These are phyloP conservation scores for Musa balbisiana DNA, from an alignment of 202 grass and related monocot genomes.

Conservation along the genomic window DNA sequence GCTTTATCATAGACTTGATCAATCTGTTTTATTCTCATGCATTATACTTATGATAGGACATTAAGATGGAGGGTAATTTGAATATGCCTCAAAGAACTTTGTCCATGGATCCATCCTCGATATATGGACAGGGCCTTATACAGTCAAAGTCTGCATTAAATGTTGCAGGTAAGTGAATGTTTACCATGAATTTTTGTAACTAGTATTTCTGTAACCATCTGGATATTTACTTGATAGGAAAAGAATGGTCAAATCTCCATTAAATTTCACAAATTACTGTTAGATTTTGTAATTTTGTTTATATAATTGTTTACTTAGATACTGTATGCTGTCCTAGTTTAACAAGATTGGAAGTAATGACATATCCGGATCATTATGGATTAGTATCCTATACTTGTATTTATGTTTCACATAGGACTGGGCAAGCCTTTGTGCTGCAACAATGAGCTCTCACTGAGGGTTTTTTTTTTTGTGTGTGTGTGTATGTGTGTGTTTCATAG, in stretches of 20 bases:
- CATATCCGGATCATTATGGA: too few species aligned
- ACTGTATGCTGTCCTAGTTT: too few species aligned
- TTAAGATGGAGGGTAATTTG: constrained; percentile 81
- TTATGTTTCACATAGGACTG: too few species aligned
- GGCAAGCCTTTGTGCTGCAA: too few species aligned
- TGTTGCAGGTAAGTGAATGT: constrained; percentile 48
- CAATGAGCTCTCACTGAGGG: too few species aligned
- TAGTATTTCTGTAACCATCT: not conserved
- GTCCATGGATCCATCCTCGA: constrained; percentile 82
- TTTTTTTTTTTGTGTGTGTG: too few species aligned
- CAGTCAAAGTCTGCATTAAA: constrained; percentile 89
- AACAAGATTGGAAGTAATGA: too few species aligned
- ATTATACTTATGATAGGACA: constrained; percentile 46
- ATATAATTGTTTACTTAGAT: too few species aligned
- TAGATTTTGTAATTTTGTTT: too few species aligned
- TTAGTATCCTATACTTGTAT: too few species aligned
- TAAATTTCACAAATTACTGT: not conserved
- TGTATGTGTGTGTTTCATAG: too few species aligned
- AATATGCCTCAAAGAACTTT: constrained; percentile 80
- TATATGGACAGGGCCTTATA: constrained; percentile 85
- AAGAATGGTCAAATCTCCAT: not conserved
- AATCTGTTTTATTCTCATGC: constrained; percentile 16
- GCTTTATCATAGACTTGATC: not conserved
- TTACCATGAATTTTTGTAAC: not conserved
- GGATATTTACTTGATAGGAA: not conserved